Evolutionary conservation across 2,329 filamentous ascomycete species (phyloP).

Genomic region (Fusarium armeniacum): DNA sequence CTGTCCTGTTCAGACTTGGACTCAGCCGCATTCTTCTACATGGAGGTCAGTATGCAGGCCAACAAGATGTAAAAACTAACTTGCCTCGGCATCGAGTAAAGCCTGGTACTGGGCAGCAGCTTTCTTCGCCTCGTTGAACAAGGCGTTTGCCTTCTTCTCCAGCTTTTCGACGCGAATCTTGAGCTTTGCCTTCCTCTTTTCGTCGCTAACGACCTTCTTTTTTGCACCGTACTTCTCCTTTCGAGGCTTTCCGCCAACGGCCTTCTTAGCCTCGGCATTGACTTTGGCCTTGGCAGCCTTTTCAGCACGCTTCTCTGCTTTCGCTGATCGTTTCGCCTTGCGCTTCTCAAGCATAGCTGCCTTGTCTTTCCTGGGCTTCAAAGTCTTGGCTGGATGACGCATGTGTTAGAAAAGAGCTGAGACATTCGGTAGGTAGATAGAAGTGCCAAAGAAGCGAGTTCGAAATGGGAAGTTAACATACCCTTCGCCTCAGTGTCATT

Average conservation of each 20-base stretch:
- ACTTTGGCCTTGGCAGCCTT: constrained; percentile 51
- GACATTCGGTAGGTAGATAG: not conserved
- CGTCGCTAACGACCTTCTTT: constrained; percentile 53
- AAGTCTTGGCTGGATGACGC: constrained; percentile 27
- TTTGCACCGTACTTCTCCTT: constrained; percentile 42
- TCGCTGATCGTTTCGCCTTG: constrained; percentile 56
- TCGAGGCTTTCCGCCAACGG: constrained; percentile 48
- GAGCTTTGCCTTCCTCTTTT: constrained; percentile 57
- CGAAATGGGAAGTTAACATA: constrained; percentile 2
- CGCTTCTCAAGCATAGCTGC: constrained; percentile 46
- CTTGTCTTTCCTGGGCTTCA: constrained; percentile 37
- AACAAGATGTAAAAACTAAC: constrained; percentile 8
- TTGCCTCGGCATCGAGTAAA: constrained; percentile 45
- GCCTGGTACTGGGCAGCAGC: constrained; percentile 50
- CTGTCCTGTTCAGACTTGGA: constrained; percentile 38
- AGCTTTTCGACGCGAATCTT: constrained; percentile 57
- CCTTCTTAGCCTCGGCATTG: constrained; percentile 56
- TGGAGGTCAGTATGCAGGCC: constrained; percentile 7
- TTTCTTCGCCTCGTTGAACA: constrained; percentile 59
- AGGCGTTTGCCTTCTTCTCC: constrained; percentile 51
- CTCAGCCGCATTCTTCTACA: constrained; percentile 33
- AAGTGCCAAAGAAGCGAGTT: not conserved
- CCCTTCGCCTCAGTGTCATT: constrained; percentile 40
- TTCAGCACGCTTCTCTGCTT: constrained; percentile 57
- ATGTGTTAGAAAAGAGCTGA: constrained; percentile 3